phyloP scores from a whole-genome alignment of 2,329 filamentous ascomycete genomes.

The Akanthomyces uredinophilus region DNA sequence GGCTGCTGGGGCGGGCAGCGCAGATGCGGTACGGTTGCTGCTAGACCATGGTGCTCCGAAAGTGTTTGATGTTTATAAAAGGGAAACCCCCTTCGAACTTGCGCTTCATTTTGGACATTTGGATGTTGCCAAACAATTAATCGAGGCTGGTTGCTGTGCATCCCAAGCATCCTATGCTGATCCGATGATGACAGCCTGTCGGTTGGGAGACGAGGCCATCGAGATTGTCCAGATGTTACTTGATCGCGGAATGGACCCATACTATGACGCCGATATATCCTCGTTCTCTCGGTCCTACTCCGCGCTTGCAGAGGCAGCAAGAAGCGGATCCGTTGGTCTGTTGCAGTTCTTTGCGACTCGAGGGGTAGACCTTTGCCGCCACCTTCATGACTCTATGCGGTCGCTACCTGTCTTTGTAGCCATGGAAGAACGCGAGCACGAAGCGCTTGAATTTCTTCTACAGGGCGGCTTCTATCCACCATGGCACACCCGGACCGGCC shows the following conservation, averaged over 20 bases:
- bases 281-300: too few species aligned
- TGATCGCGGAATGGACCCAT: background rate
- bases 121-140: background rate
- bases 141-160: background rate
- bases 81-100: too few species aligned
- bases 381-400: background rate
- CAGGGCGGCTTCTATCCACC: background rate
- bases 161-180: too few species aligned
- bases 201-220: background rate
- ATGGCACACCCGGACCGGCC: background rate
- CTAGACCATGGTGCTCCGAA: background rate
- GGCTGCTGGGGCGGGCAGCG: too few species aligned
- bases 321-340: background rate
- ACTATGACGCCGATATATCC: too few species aligned
- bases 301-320: background rate
- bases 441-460: background rate
- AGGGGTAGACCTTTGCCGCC: background rate
- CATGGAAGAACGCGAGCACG: too few species aligned
- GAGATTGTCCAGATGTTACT: background rate
- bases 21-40: background rate
- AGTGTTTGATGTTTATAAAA: too few species aligned
- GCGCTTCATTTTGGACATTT: too few species aligned
- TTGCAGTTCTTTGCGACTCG: background rate
- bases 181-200: too few species aligned
- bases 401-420: background rate